A percentile compares a stretch with the other conserved stretches of the same genome.
Evolutionary conservation across 1,284 basidiomycete genomes (phyloP).

Genomic region (Pholiota adiposa): DNA sequence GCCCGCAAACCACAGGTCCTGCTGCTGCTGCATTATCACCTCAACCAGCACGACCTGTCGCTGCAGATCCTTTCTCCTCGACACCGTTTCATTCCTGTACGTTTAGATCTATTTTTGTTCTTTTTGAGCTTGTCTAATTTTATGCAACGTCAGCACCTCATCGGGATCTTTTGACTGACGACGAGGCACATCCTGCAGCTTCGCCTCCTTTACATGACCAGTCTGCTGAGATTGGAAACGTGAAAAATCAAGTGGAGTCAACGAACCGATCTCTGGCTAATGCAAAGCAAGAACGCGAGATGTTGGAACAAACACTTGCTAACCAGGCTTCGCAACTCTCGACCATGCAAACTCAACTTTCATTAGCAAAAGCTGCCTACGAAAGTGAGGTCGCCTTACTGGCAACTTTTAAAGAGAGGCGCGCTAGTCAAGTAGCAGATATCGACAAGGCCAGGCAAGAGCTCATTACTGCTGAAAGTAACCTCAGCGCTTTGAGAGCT

Average conservation of each 20-base stretch:
- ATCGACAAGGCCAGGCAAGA: slow-evolving; percentile 82
- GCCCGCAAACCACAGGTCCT: slow-evolving; percentile 41
- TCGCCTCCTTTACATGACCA: slow-evolving; percentile 65
- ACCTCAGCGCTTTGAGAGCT: slow-evolving; percentile 85
- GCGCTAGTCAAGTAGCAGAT: slow-evolving; percentile 71
- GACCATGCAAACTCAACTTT: slow-evolving; percentile 74
- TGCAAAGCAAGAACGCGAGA: slow-evolving; percentile 60
- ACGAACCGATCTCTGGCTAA: slow-evolving; percentile 73
- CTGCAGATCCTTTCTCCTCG: slow-evolving; percentile 29
- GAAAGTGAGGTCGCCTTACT: slow-evolving; percentile 86
- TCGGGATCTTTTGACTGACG: slow-evolving; percentile 72
- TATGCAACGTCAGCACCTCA: slow-evolving; percentile 23
- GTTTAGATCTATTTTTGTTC: slow-evolving; percentile 12
- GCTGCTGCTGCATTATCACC: slow-evolving; percentile 26
- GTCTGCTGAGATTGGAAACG: slow-evolving; percentile 85
- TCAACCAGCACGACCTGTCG: slow-evolving; percentile 27
- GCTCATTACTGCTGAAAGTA: slow-evolving; percentile 90
- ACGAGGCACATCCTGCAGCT: slow-evolving; percentile 41
- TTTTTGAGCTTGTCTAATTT: slow-evolving; percentile 28
- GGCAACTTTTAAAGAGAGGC: slow-evolving; percentile 74
- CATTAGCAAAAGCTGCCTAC: slow-evolving; percentile 78
- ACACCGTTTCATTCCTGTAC: slow-evolving; percentile 25
- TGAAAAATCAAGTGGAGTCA: slow-evolving; percentile 83
- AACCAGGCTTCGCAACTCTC: slow-evolving; percentile 74
- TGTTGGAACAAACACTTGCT: slow-evolving; percentile 60